Evolutionary conservation across 73 alveolate species (phyloP).

Genomic region (Blepharisma japonicum): DNA sequence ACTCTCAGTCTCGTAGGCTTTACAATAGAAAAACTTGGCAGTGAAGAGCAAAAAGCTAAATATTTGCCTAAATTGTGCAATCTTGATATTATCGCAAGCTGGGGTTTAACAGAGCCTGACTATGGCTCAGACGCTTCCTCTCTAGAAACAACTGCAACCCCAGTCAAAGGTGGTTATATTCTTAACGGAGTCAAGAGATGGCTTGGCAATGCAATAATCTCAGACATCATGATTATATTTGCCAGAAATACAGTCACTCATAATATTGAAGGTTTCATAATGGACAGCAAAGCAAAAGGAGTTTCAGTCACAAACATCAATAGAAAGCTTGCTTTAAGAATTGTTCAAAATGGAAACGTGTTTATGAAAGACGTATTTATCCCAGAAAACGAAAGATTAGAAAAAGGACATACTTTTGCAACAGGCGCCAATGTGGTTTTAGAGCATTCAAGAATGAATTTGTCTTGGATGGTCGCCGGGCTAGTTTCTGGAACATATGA

Average conservation of each 20-base stretch:
- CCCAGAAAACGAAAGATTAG: constrained; percentile 48
- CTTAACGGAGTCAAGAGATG: constrained; percentile 62
- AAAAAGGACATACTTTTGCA: constrained; percentile 58
- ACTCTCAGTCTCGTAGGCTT: constrained; percentile 40
- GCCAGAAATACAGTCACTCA: constrained; percentile 50
- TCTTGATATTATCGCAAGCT: constrained; percentile 41
- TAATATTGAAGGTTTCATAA: constrained; percentile 49
- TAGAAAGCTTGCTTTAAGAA: constrained; percentile 44
- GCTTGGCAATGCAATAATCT: constrained; percentile 58
- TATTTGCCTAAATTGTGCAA: constrained; percentile 38
- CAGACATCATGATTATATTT: constrained; percentile 55
- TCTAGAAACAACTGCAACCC: constrained; percentile 51
- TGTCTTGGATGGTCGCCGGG: constrained; percentile 80
- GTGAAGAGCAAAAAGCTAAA: constrained; percentile 56
- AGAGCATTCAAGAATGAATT: constrained; percentile 64
- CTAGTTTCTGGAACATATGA: constrained; percentile 65
- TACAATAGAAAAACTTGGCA: constrained; percentile 47
- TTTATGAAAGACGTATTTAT: constrained; percentile 49
- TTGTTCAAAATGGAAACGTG: constrained; percentile 52
- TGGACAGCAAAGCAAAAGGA: constrained; percentile 46
- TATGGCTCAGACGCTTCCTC: constrained; percentile 64
- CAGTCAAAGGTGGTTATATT: constrained; percentile 55
- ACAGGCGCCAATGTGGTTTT: constrained; percentile 70
- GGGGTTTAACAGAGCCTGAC: constrained; percentile 67
- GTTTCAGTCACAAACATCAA: constrained; percentile 38